Conservation (phyloP, 805 yeast species). For the Ogataea nonfermentans region DNA sequence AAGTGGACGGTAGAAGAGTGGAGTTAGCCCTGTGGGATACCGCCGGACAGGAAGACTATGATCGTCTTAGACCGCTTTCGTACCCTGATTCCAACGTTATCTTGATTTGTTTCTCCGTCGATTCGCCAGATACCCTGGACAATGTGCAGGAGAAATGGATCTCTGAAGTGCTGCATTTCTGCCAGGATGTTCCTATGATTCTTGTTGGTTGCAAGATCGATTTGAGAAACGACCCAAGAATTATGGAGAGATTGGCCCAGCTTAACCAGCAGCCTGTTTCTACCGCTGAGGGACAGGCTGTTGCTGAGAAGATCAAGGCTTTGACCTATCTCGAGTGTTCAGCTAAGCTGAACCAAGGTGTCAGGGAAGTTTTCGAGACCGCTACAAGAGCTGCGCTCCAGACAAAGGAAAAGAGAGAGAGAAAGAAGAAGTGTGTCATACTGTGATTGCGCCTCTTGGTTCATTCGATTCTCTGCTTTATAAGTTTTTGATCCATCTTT, state of each 20-base stretch:
- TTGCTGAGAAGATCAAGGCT: slow-evolving; percentile 89
- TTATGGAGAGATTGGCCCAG: slow-evolving; percentile 70
- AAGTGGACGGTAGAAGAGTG: slow-evolving; percentile 85
- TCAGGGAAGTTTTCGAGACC: slow-evolving; percentile 86
- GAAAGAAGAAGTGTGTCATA: slow-evolving; percentile 68
- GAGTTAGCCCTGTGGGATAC: slow-evolving; percentile 97
- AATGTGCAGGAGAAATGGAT: slow-evolving; percentile 97
- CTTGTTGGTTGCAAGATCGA: slow-evolving; percentile 91
- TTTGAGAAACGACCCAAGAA: slow-evolving; percentile 76
- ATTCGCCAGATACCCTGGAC: slow-evolving; percentile 87
- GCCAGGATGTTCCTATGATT: slow-evolving; percentile 91
- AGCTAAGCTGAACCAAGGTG: slow-evolving; percentile 88
- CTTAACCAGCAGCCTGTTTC: slow-evolving; percentile 80
- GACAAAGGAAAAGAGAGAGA: slow-evolving; percentile 55
- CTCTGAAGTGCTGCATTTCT: slow-evolving; percentile 88
- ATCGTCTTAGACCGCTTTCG: slow-evolving; percentile 84
- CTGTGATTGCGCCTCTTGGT: slow-evolving; percentile 39
- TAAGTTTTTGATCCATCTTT: slow-evolving; percentile 15
- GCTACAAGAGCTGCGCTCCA: slow-evolving; percentile 89
- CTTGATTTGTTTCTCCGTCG: slow-evolving; percentile 86
- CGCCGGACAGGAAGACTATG: slow-evolving; percentile 98
- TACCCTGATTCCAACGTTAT: slow-evolving; percentile 93
- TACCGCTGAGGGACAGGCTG: slow-evolving; percentile 77
- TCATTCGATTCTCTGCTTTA: slow-evolving; percentile 10
- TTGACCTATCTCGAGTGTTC: slow-evolving; percentile 86